A percentile compares a stretch with the other conserved stretches of the same genome.
Evolutionary conservation across 306 rosid species (phyloP).

Genomic region (Psophocarpus tetragonolobus): DNA sequence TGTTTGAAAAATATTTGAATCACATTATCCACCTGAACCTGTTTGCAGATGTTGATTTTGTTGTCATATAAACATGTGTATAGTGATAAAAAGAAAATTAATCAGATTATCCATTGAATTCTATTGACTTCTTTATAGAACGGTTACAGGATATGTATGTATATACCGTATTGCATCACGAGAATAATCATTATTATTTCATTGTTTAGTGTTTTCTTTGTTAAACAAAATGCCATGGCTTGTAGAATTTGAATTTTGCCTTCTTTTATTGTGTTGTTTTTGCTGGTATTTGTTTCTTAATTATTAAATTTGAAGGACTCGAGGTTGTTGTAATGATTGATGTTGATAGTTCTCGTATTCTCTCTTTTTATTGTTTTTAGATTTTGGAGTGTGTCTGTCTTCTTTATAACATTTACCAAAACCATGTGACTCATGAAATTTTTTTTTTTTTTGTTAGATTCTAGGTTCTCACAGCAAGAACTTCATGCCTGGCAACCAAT

Average conservation of each 20-base stretch:
- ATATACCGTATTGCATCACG: not conserved
- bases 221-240: not conserved
- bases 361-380: not conserved
- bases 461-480: conserved; percentile 87
- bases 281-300: not conserved
- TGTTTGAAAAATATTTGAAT: not conserved
- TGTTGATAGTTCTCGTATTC: not conserved
- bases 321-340: not conserved
- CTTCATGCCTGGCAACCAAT: conserved; percentile 95
- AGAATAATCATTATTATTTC: not conserved
- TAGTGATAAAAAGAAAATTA: not conserved
- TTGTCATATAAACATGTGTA: not conserved
- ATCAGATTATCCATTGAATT: not conserved
- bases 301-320: not conserved
- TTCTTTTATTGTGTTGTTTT: not conserved
- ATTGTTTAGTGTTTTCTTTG: not conserved
- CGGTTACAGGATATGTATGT: not conserved
- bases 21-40: not conserved
- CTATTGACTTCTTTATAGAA: not conserved
- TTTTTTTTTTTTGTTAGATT: conserved; percentile 57
- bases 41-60: not conserved
- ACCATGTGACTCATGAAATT: not conserved
- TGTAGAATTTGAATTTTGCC: not conserved
- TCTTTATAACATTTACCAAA: not conserved
- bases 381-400: not conserved